Base-by-base conservation (phyloP, 2,329 filamentous ascomycete genomes). In the Penicillium expansum region DNA sequence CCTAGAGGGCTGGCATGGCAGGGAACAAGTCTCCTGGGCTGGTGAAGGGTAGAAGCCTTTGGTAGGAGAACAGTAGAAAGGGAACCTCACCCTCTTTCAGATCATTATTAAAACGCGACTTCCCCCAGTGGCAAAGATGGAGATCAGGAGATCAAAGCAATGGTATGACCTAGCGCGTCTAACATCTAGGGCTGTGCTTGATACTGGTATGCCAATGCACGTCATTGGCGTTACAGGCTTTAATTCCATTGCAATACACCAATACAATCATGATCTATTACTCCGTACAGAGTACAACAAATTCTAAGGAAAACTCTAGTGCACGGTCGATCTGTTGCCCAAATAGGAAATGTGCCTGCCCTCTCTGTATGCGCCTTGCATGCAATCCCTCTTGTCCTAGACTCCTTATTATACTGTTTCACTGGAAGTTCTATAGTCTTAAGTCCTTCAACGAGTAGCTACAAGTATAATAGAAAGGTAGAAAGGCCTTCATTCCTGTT, bases 311-410 rank as follows among this genome's bases (percentile, higher is more conserved):
- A 35, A 37, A 30, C 11, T 22, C 16, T 8, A 55, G 14, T 18
- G n/a, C 16, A 14, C 4, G 27, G 37, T 37, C 5, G 38, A 55
- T 55, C 52, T 30, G 5, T 13, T 35, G 10, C 54, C 57, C 1
- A 5, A 63, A 52, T 53, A 54, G 62, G 62, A 54, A 61, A 48
- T 54, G 57, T 61, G 58, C 60, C 58, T 61, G 58, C 16, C 39
- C 33, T 55, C 37, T 51, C 27, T 30, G 29, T 41, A 33, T 47
- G 29, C 13, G 18, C 54, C 54, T 56, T 56, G 48, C 54, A 47
- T 47, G 33, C 5, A 56, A 35, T 37, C 54, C 41, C 54, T 56
- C 48, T 56, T 20, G 14, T 52, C 54, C 54, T 56, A 42, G 37
- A 35, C 52, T 42, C 45, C 52, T 49, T 42, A 50, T 37, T 50